Evolutionary conservation across 2,329 filamentous ascomycete genomes (phyloP), one percentile per base, ranked within the genome.

Genomic region (Penicillium sp.): DNA sequence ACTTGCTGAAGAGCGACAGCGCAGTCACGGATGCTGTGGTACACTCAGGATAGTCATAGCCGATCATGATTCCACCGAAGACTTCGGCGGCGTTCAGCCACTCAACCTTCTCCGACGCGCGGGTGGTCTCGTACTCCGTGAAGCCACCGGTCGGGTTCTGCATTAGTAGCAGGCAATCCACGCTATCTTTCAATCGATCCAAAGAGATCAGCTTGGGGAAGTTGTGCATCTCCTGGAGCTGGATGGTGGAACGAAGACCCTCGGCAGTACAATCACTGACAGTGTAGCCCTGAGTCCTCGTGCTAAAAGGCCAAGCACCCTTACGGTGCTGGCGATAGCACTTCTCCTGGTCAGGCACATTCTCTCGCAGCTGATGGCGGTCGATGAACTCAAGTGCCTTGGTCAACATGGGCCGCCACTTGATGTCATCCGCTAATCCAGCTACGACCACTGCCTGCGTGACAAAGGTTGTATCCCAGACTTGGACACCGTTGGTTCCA

Each of bases 31-130:
- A 89, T 0, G 93, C 90, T 2, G 93, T 97, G 0, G 93, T 98
- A 74, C 93, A 98, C 69, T 98, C 93, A 0, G 91, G 89, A 63
- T 98, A 97, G 66, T 95, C 89, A 67, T 98, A 98, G 64, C 97
- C 91, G 44, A 98, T 85, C 93, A 98, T 98, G 71, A 98, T 98
- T 16, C 84, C 80, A 11, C 89, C 90, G 67, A 98, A 98, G 0
- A 98, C 90, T 66, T 98, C 93, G 1, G 93, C 93, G 0, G 91
- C 91, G 62, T 98, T 98, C 35, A 98, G 79, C 66, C 84, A 77
- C 68, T 98, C 93, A 56, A 97, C 68, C 56, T 79, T 80, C 56
- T 86, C 77, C 8, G 87, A 85, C 2, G 86, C 91, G 22, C 93
- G 82, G 1, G 85, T 85, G 1, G 80, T 80, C 64, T 98, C 93